Percentiles rank a stretch among this genome's conserved stretches.
Conservation (phyloP, 257 asterid species). For the Galeopsis tetrahit region DNA sequence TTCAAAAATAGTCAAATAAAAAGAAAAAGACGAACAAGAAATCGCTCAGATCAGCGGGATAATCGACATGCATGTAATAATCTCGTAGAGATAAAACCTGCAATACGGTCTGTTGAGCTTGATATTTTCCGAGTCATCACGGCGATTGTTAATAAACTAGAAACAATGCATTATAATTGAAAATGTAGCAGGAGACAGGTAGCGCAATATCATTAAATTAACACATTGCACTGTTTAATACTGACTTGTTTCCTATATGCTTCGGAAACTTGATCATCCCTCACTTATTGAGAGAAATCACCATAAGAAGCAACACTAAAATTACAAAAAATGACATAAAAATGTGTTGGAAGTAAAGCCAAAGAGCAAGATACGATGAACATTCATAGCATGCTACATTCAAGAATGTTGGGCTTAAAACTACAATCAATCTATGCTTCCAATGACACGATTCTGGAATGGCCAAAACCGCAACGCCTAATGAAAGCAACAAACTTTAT, state of each 20-base stretch:
- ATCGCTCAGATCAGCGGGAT: slow-evolving; percentile 36
- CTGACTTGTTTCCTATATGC: slow-evolving; percentile 41
- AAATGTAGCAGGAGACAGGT: slow-evolving; percentile 47
- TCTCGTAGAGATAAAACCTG: too few species aligned
- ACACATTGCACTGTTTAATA: slow-evolving; percentile 39
- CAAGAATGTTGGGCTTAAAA: not conserved
- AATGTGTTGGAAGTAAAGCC: not conserved
- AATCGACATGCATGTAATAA: not conserved
- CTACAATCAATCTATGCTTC: not conserved
- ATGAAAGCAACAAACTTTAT: slow-evolving; percentile 17
- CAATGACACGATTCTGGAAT: not conserved
- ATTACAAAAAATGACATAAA: too few species aligned
- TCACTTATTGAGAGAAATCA: slow-evolving; percentile 30
- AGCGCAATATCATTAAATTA: slow-evolving; percentile 27
- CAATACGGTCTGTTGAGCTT: too few species aligned
- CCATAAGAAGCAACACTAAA: slow-evolving; percentile 43
- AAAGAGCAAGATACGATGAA: not conserved
- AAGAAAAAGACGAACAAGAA: too few species aligned
- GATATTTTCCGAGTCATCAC: too few species aligned
- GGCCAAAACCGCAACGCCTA: slow-evolving; percentile 41
- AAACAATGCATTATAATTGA: too few species aligned
- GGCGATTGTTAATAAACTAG: too few species aligned
- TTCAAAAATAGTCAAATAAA: too few species aligned
- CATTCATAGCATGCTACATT: not conserved
- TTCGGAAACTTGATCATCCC: slow-evolving; percentile 49